phyloP scores from a whole-genome alignment of 768 basidiomycete genomes.

The Tubosaeta sp. region DNA sequence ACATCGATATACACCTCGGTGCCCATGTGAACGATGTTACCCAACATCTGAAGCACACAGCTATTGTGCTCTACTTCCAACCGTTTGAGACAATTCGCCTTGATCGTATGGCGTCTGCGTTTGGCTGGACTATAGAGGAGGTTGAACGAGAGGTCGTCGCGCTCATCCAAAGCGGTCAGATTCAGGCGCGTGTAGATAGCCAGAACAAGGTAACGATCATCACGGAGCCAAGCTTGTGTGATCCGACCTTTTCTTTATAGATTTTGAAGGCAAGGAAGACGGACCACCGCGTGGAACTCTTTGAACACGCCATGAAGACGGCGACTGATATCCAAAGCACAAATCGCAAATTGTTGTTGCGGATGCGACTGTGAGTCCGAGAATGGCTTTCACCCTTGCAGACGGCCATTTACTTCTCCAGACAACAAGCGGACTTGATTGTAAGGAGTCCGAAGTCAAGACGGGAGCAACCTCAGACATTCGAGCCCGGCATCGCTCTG shows the following conservation, averaged over 20 bases:
- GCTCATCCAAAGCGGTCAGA: conserved; percentile 72
- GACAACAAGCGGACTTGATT: conserved; percentile 77
- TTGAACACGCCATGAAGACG: conserved; percentile 67
- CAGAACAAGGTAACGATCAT: conserved; percentile 69
- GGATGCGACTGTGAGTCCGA: conserved; percentile 72
- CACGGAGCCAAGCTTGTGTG: neutral
- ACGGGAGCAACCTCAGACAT: conserved; percentile 19
- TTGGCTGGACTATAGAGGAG: conserved; percentile 73
- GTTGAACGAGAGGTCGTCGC: conserved; percentile 70
- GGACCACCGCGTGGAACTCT: conserved; percentile 75
- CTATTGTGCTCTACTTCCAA: conserved; percentile 84
- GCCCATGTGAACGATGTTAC: conserved; percentile 64
- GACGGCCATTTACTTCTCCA: conserved; percentile 23
- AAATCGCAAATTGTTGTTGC: conserved; percentile 74
- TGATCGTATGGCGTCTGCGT: conserved; percentile 79
- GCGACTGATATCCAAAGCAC: conserved; percentile 67
- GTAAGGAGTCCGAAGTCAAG: conserved; percentile 58
- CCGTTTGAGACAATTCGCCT: conserved; percentile 85
- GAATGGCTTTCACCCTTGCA: neutral
- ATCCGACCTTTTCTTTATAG: conserved; percentile 34
- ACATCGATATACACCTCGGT: conserved; percentile 72
- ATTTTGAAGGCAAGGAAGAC: conserved; percentile 76
- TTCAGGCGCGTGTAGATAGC: conserved; percentile 83
- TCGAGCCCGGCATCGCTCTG: conserved; percentile 16
- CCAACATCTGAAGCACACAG: conserved; percentile 67